Base-by-base conservation (phyloP, 768 basidiomycete genomes). In the Inosperma sp. region DNA sequence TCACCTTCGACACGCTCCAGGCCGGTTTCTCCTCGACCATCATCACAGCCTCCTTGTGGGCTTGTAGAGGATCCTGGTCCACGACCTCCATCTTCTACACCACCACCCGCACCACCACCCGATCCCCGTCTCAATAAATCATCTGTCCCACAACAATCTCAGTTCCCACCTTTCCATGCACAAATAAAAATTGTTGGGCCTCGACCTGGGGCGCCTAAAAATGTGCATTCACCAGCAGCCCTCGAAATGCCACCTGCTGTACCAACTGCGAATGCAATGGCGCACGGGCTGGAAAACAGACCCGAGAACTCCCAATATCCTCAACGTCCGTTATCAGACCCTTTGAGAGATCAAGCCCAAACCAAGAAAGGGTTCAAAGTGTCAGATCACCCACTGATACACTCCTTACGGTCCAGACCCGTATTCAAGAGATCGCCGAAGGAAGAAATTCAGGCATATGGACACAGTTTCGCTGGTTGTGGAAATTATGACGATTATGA, bases 401-500 rank as follows among this genome's bases (percentile, higher is more conserved):
- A 43, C 13, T 51, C 42, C 17, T 16, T 63, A 23, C 69, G 67
- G 49, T 75, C 68, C 55, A 76, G 74, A 14, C 70, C 70, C 26
- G 72, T 72, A 1, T 66, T 74, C 7, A 73, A 74, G 23, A 74
- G 86, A 47, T 70, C 84, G 8, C 68, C 72, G 29, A 79, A 84
- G 54, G 79, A 86, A 51, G 90, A 93, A 58, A 65, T 75, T 55
- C 72, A 74, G 37, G 82, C 80, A 0, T 92, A 88, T 62, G 84
- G 86, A 27, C 75, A 79, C 49, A 66, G 65, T 13, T 88, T 93
- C 59, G 68, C 71, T 30, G 84, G 91, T 5, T 84, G 85, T 66
- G 86, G 88, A 7, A 63, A 72, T 49, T 79, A 93, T 55, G 69
- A 69, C 13, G 88, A 89, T 56, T 97, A 96, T 64, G 81, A 84